phyloP scores from a whole-genome alignment of 1,139 yeast genomes.

The Zygoascus sp. region DNA sequence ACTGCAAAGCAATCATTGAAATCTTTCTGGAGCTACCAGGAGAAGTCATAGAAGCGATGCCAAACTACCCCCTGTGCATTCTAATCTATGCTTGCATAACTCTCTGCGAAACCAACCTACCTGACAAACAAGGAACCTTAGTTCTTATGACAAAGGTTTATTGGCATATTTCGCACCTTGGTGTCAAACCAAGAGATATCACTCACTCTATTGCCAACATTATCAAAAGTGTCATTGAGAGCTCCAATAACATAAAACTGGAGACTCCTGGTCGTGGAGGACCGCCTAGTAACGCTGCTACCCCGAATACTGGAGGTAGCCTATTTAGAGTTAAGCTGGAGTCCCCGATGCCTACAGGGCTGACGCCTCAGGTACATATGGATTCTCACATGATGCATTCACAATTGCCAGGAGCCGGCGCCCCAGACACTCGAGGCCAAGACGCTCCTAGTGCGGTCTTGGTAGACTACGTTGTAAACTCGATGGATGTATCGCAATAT shows the following conservation, averaged over 20 bases:
- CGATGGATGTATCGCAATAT: slow-evolving; percentile 20
- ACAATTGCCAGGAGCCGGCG: background rate
- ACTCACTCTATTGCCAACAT: slow-evolving; percentile 53
- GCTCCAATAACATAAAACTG: slow-evolving; percentile 27
- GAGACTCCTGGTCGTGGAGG: background rate
- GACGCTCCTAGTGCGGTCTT: slow-evolving; percentile 1
- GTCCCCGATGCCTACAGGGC: background rate
- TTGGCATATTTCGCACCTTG: slow-evolving; percentile 52
- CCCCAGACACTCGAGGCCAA: background rate
- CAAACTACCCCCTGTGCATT: slow-evolving; percentile 46
- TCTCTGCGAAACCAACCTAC: slow-evolving; percentile 37
- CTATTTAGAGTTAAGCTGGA: background rate
- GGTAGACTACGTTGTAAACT: slow-evolving; percentile 6
- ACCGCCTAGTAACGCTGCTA: background rate
- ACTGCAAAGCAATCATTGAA: slow-evolving; percentile 40
- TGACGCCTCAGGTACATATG: too few species aligned
- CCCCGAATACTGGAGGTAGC: background rate
- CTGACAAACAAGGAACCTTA: slow-evolving; percentile 25
- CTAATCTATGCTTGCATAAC: slow-evolving; percentile 50
- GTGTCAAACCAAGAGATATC: slow-evolving; percentile 50
- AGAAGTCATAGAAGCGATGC: slow-evolving; percentile 47
- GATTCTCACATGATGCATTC: slow-evolving; percentile 3
- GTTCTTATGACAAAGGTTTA: slow-evolving; percentile 47
- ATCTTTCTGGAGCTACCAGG: slow-evolving; percentile 43
- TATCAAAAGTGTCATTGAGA: slow-evolving; percentile 46